These are phyloP conservation scores for Hanseniaspora uvarum DNA, from an alignment of 1,139 yeast species.

Conservation along the genomic window DNA sequence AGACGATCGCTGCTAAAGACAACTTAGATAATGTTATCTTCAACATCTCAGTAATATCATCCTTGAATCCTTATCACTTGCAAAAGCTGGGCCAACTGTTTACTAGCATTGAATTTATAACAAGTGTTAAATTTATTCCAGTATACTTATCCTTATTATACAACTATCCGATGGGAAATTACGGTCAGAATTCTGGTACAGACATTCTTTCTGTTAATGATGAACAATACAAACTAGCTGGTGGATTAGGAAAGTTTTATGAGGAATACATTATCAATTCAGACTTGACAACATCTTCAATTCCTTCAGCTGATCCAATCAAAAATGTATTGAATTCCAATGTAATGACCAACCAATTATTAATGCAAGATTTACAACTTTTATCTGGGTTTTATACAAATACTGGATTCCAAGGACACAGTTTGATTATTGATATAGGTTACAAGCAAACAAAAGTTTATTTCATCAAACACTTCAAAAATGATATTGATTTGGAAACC, in stretches of 20 bases:
- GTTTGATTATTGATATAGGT: slow-evolving; percentile 13
- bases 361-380: slow-evolving; percentile 6
- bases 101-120: neutral
- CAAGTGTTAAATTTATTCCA: slow-evolving; percentile 9
- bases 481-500: slow-evolving; percentile 12
- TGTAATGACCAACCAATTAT: slow-evolving; percentile 7
- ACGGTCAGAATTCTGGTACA: neutral
- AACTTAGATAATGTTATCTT: neutral
- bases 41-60: neutral
- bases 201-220: neutral
- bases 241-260: slow-evolving; percentile 13
- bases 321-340: slow-evolving; percentile 4
- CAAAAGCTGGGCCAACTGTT: neutral
- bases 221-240: slow-evolving; percentile 5
- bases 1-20: neutral
- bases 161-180: slow-evolving; percentile 16
- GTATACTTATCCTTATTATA: slow-evolving; percentile 8
- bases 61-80: neutral
- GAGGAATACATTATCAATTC: slow-evolving; percentile 8
- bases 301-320: neutral
- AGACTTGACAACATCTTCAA: neutral
- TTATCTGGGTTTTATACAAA: slow-evolving; percentile 10
- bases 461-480: slow-evolving; percentile 12
- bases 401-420: slow-evolving; percentile 16
- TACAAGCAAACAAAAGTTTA: slow-evolving; percentile 8